Evolutionary conservation across 306 rosid genomes (phyloP), one percentile per base, ranked within the genome.

Genomic region (Datisca glomerata): DNA sequence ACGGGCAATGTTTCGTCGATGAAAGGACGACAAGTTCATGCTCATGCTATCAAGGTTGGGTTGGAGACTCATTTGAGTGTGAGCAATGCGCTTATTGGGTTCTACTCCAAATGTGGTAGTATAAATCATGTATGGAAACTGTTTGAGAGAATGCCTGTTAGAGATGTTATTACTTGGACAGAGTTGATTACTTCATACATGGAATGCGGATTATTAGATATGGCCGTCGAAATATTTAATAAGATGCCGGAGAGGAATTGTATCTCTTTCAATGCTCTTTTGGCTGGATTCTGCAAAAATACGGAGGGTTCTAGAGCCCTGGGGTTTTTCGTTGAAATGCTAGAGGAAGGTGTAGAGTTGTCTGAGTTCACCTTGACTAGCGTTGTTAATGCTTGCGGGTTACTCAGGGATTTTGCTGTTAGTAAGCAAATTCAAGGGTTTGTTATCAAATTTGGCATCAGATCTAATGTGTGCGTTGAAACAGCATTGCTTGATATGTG

Each of bases 401-500:
- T 82, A 78, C 60, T 76, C 6, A 65, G 38, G 47, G 79, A 74
- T 46, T 25, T 49, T 29, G 35, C 16, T 58, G 41, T 70, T 34
- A 54, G 85, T 50, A 67, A 67, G 69, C 94, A 87, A 57, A 59
- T 76, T 66, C 93, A 82, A 57, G 87, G 82, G 28, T 79, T 87
- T 56, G 40, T 52, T 12, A 40, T 76, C 40, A 82, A 87, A 69
- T 76, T 70, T 55, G 87, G 76, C 41, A 69, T 65, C 48, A 68
- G 72, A 29, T 72, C 78, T 29, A 86, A 87, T 71, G 61, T 32
- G 29, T 67, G 55, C 45, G 57, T 82, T 37, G 85, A 80, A 46
- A 59, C 76, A 6, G 79, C 94, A 0, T 65, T 87, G 74, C 70
- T 87, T 45, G 93, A 87, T 51, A 76, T 79, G 94, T 79, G 63